Conservation (phyloP, 768 basidiomycete genomes). For the Cystofilobasidium ferigula region DNA sequence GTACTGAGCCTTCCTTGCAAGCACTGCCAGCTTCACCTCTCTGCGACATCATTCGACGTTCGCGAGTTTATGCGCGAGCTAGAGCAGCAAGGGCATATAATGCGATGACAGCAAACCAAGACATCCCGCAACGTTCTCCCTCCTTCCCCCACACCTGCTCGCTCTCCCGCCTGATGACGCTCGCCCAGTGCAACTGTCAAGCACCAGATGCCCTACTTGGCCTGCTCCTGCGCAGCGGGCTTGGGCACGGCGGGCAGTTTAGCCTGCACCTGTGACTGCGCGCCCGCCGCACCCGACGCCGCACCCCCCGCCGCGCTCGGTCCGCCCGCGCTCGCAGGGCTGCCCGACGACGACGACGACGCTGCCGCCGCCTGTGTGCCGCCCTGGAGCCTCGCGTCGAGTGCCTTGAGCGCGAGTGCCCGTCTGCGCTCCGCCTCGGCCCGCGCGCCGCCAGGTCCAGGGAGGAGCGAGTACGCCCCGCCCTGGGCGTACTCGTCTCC, state of each 20-base stretch:
- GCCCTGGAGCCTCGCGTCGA: constrained; percentile 59
- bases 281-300: background rate
- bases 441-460: constrained; percentile 66
- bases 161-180: too few species aligned
- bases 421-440: constrained; percentile 94
- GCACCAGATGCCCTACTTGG: background rate
- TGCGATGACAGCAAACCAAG: too few species aligned
- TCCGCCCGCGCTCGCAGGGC: background rate
- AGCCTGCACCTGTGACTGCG: background rate
- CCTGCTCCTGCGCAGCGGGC: background rate
- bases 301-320: background rate
- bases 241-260: background rate
- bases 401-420: constrained; percentile 92
- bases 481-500: constrained; percentile 31
- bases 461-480: constrained; percentile 53
- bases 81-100: too few species aligned
- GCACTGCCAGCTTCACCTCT: too few species aligned
- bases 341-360: background rate
- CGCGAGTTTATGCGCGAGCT: too few species aligned
- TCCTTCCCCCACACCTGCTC: too few species aligned
- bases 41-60: too few species aligned
- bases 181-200: too few species aligned
- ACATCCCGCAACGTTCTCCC: too few species aligned
- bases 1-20: too few species aligned
- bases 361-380: background rate